A percentile compares a stretch with the other conserved stretches of the same genome.
Conservation (phyloP, 352 stramenopile genomes). For the Pythium catenulatum region DNA sequence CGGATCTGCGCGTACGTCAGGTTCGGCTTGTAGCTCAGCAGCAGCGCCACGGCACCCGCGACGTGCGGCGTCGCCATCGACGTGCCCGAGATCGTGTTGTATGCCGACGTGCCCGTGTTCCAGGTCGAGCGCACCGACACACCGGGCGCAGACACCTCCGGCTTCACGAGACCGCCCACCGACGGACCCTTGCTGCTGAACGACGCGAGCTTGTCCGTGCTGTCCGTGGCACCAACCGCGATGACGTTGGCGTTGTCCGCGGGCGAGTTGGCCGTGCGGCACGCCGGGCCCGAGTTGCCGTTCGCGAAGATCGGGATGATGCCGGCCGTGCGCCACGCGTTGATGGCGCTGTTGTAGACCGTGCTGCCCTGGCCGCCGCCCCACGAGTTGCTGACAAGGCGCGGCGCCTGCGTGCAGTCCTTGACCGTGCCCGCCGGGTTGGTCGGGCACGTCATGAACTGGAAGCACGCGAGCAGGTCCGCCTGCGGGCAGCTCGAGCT, state of each 20-base stretch:
- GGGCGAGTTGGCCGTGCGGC: slow-evolving; percentile 37
- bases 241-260: slow-evolving; percentile 61
- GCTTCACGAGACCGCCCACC: slow-evolving; percentile 49
- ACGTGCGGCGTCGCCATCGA: slow-evolving; percentile 66
- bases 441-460: slow-evolving; percentile 67
- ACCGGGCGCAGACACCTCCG: slow-evolving; percentile 53
- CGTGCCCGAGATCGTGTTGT: slow-evolving; percentile 60
- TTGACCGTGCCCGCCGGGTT: slow-evolving; percentile 20
- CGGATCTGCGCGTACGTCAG: slow-evolving; percentile 37
- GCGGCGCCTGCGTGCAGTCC: slow-evolving; percentile 53
- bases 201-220: slow-evolving; percentile 23
- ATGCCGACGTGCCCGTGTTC: slow-evolving; percentile 18
- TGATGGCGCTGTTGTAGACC: slow-evolving; percentile 32
- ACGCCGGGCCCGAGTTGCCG: slow-evolving; percentile 56
- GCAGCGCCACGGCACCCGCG: slow-evolving; percentile 57
- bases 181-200: slow-evolving; percentile 55
- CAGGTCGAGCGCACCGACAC: slow-evolving; percentile 26
- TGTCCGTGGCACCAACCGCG: slow-evolving; percentile 51
- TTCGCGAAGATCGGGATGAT: slow-evolving; percentile 62
- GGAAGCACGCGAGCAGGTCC: slow-evolving; percentile 54
- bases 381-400: slow-evolving; percentile 64
- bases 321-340: slow-evolving; percentile 51
- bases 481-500: slow-evolving; percentile 43
- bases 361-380: slow-evolving; percentile 22
- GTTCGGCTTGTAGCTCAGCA: slow-evolving; percentile 41